These are phyloP conservation scores for Fusarium torulosum DNA, from an alignment of 2,329 filamentous ascomycete genomes.

Conservation along the genomic window DNA sequence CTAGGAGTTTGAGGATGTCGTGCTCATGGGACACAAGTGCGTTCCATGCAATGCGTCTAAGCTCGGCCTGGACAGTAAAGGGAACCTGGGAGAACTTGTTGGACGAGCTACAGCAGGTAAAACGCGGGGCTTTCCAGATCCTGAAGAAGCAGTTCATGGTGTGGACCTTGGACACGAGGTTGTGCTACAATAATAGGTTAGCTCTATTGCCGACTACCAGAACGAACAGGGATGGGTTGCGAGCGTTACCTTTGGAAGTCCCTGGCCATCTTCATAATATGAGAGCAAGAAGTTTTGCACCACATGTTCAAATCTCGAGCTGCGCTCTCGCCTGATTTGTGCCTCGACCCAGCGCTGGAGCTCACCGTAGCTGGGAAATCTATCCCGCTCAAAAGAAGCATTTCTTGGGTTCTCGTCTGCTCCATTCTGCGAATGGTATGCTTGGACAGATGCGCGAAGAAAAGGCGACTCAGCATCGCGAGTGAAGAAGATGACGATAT, in stretches of 20 bases:
- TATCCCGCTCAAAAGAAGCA: constrained; percentile 55
- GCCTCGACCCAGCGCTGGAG: constrained; percentile 56
- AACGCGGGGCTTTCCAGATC: constrained; percentile 60
- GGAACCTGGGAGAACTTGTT: constrained; percentile 55
- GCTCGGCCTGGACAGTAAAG: constrained; percentile 56
- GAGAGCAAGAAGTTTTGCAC: constrained; percentile 55
- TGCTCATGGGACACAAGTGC: constrained; percentile 55
- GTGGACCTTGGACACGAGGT: constrained; percentile 59
- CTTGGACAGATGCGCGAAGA: constrained; percentile 56
- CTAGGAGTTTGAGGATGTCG: constrained; percentile 57
- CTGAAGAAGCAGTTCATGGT: constrained; percentile 64
- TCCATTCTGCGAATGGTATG: constrained; percentile 52
- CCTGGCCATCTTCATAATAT: constrained; percentile 53
- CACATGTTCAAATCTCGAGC: constrained; percentile 50
- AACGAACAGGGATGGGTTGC: constrained; percentile 18
- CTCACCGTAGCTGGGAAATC: constrained; percentile 52
- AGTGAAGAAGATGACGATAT: constrained; percentile 55
- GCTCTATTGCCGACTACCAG: constrained; percentile 10
- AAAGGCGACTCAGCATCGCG: constrained; percentile 54
- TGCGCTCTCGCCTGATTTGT: constrained; percentile 53
- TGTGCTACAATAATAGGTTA: constrained; percentile 52
- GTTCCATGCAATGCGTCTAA: constrained; percentile 56
- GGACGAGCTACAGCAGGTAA: constrained; percentile 57
- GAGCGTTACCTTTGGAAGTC: constrained; percentile 56
- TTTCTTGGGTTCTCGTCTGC: constrained; percentile 52